Evolutionary conservation across 1,139 yeast species (phyloP).

Genomic region (Protomyces macrosporus): DNA sequence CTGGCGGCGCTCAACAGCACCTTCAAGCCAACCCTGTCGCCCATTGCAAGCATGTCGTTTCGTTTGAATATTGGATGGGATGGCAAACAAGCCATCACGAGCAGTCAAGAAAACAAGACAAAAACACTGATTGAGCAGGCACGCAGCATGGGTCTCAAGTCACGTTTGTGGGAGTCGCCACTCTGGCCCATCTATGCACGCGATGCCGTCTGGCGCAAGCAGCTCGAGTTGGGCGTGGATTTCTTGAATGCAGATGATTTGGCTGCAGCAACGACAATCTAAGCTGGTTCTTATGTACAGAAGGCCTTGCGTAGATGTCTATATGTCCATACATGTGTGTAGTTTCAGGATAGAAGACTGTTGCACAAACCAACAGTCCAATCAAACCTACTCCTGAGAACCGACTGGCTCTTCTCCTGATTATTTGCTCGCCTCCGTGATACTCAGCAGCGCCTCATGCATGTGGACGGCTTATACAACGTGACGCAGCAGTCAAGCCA

Average conservation of each 20-base stretch:
- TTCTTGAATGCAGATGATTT: conserved; percentile 48
- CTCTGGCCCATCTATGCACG: conserved; percentile 44
- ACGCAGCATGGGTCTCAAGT: conserved; percentile 41
- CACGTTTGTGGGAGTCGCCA: conserved; percentile 53
- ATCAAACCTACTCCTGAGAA: not conserved
- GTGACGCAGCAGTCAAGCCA: not conserved
- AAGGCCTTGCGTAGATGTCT: not conserved
- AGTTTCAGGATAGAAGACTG: not conserved
- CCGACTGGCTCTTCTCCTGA: not conserved
- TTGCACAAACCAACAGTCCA: not conserved
- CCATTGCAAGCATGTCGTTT: conserved; percentile 33
- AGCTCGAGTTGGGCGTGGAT: conserved; percentile 42
- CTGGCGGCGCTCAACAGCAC: conserved; percentile 29
- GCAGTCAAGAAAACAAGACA: conserved; percentile 36
- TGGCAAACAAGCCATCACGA: conserved; percentile 32
- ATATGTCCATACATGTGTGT: not conserved
- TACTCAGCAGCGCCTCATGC: too few relatives aligned
- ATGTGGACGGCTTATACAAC: not conserved
- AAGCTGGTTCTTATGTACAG: not conserved
- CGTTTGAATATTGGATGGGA: conserved; percentile 27
- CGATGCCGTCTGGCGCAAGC: conserved; percentile 43
- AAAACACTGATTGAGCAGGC: conserved; percentile 37
- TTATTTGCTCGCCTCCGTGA: not conserved
- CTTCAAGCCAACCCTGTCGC: conserved; percentile 30
- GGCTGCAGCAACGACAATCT: conserved; percentile 5